phyloP scores from a whole-genome alignment of 1,139 yeast species.

The Blastobotrys persicus region DNA sequence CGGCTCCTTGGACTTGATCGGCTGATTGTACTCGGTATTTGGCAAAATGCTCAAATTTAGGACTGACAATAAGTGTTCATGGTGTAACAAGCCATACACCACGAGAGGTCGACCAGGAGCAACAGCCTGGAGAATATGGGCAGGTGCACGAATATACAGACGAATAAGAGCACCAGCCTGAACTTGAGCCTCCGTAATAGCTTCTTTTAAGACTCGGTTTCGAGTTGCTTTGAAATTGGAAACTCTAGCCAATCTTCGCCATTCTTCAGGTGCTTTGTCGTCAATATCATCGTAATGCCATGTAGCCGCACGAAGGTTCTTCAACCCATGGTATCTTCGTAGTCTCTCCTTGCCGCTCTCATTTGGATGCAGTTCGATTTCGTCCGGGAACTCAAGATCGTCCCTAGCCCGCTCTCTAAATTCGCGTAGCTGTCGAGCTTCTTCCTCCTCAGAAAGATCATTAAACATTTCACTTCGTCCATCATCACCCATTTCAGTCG shows the following conservation, averaged over 20 bases:
- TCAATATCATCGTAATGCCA: slow-evolving; percentile 91
- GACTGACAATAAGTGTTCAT: slow-evolving; percentile 83
- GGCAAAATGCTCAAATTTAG: slow-evolving; percentile 78
- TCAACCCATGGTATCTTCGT: slow-evolving; percentile 79
- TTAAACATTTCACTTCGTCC: slow-evolving; percentile 60
- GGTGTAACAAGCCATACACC: slow-evolving; percentile 70
- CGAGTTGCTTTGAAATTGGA: slow-evolving; percentile 76
- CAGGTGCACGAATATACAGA: slow-evolving; percentile 63
- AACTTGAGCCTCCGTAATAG: slow-evolving; percentile 51
- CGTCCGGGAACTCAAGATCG: slow-evolving; percentile 94
- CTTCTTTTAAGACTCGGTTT: slow-evolving; percentile 65
- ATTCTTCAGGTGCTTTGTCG: slow-evolving; percentile 69
- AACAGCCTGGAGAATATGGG: slow-evolving; percentile 36
- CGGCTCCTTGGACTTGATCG: slow-evolving; percentile 76
- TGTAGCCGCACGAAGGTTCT: slow-evolving; percentile 70
- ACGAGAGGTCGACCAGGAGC: slow-evolving; percentile 48
- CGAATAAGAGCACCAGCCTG: slow-evolving; percentile 64
- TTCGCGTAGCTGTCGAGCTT: slow-evolving; percentile 67
- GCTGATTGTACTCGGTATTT: slow-evolving; percentile 79
- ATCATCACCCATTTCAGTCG: slow-evolving; percentile 47
- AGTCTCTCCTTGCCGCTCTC: slow-evolving; percentile 75
- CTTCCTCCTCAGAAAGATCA: slow-evolving; percentile 80
- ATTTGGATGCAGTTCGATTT: slow-evolving; percentile 75
- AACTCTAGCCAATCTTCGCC: slow-evolving; percentile 73
- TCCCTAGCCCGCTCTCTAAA: slow-evolving; percentile 72